Conservation (phyloP, 2,329 filamentous ascomycete genomes). For the Aspergillus novoparasiticus region DNA sequence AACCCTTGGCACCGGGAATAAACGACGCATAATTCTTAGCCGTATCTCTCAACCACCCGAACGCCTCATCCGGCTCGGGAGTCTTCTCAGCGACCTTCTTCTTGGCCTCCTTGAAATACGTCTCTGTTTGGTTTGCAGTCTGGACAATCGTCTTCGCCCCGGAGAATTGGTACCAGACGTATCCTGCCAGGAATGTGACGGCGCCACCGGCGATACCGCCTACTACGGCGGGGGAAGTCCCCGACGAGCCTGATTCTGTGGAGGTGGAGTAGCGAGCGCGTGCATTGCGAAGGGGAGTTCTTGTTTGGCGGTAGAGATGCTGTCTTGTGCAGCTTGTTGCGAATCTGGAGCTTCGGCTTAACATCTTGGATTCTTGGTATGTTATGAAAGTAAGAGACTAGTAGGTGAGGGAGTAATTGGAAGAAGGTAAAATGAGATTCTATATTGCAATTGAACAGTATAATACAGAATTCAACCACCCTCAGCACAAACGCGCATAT, state of each 20-base stretch:
- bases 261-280: conserved; percentile 34
- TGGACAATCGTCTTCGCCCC: conserved; percentile 53
- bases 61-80: conserved; percentile 67
- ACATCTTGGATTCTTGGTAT: neutral
- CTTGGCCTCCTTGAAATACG: conserved; percentile 62
- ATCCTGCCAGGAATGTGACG: conserved; percentile 51
- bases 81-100: conserved; percentile 64
- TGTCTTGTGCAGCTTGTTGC: conserved; percentile 9
- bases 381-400: neutral
- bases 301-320: conserved; percentile 10
- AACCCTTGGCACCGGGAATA: conserved; percentile 70
- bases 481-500: neutral
- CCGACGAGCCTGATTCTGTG: conserved; percentile 19
- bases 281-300: conserved; percentile 14
- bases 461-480: too few relatives aligned
- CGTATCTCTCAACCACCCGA: conserved; percentile 66
- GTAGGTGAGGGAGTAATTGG: neutral
- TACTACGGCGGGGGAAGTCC: conserved; percentile 38
- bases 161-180: conserved; percentile 58
- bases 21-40: conserved; percentile 70
- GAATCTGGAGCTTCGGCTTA: conserved; percentile 9
- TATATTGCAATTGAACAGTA: neutral
- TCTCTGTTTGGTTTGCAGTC: conserved; percentile 58
- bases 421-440: neutral
- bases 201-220: conserved; percentile 55